Evolutionary conservation across 164 flowering plant species (phyloP), one percentile per base, ranked within the genome.

Genomic region (Santalum album): DNA sequence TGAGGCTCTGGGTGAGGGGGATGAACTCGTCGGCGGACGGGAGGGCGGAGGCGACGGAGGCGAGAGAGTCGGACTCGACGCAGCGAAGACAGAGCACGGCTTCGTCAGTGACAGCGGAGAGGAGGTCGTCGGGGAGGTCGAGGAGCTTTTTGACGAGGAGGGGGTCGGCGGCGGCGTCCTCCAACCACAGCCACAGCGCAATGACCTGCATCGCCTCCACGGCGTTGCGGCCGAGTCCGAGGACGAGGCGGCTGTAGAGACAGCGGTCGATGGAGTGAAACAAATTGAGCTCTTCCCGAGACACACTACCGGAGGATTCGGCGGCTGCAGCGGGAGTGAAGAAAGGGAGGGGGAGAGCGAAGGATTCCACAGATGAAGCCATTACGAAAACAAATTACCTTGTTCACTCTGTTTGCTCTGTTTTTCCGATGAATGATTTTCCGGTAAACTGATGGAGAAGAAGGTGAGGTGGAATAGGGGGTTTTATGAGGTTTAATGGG

Each of bases 161-260:
- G 1, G 20, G 32, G 24, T 45, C 57, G 1, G 43, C 16, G 7
- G 35, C 42, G 2, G 21, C 44, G 1, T 61, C 46, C 62, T 82
- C 91, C 0, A 84, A 65, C 82, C 82, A 84, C 0, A 84, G 51
- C 75, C 69, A 69, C 1, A 82, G 49, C 0, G 72, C 83, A 65
- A 82, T 72, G 12, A 80, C 74, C 5, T 58, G 69, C 53, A 73
- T 63, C 14, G 78, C 51, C 61, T 79, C 64, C 10, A 15, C 52
- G 0, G 65, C 64, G 57, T 81, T 78, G 1, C 80, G 69, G 10
- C 60, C 40, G 2, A 79, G 70, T n/a, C 18, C 18, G 16, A 54
- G 12, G 16, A 74, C 68, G 6, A 84, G 56, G 0, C 65, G 57
- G 12, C 61, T 9, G 59, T 40, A 84, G 12, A 81, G 51, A 2